These are phyloP conservation scores for Leishmania turanica DNA, from an alignment of 208 protist genomes.

Conservation along the genomic window DNA sequence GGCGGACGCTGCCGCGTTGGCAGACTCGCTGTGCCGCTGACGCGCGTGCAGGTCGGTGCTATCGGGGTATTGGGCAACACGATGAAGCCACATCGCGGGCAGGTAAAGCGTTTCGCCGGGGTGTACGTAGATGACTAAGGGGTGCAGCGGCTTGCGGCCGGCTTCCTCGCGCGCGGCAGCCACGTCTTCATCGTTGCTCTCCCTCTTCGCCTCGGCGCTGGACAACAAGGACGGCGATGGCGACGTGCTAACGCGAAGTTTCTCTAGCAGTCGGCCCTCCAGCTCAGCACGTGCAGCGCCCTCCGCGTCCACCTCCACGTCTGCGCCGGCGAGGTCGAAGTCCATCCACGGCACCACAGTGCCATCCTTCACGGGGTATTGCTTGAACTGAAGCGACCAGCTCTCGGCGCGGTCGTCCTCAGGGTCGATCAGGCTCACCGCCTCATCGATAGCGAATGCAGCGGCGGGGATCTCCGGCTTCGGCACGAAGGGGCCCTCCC, in stretches of 20 bases:
- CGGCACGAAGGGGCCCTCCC: conserved; percentile 84
- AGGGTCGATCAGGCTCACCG: conserved; percentile 19
- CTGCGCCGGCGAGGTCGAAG: conserved; percentile 71
- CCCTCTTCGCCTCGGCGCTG: not conserved
- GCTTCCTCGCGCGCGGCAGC: conserved; percentile 22
- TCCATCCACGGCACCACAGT: conserved; percentile 86
- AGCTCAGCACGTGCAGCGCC: conserved; percentile 26
- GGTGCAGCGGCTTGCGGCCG: conserved; percentile 45
- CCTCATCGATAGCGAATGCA: conserved; percentile 50
- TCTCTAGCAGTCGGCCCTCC: conserved; percentile 33
- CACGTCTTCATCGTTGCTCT: not conserved
- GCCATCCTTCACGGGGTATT: conserved; percentile 60
- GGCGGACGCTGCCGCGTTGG: not conserved
- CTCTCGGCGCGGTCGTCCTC: conserved; percentile 16
- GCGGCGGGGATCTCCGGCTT: conserved; percentile 81
- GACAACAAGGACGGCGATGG: not conserved
- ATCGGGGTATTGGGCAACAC: conserved; percentile 87
- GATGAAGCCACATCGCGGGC: conserved; percentile 91
- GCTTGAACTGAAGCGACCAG: conserved; percentile 42
- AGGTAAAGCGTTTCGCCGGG: conserved; percentile 92
- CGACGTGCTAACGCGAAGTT: conserved; percentile 5
- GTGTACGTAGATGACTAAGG: conserved; percentile 71
- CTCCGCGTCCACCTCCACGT: conserved; percentile 37
- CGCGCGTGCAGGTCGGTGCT: conserved; percentile 51
- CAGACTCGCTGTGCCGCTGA: conserved; percentile 11